Base-by-base conservation (phyloP, 2,329 filamentous ascomycete genomes). In the Aspergillus oerlinghausenensis region DNA sequence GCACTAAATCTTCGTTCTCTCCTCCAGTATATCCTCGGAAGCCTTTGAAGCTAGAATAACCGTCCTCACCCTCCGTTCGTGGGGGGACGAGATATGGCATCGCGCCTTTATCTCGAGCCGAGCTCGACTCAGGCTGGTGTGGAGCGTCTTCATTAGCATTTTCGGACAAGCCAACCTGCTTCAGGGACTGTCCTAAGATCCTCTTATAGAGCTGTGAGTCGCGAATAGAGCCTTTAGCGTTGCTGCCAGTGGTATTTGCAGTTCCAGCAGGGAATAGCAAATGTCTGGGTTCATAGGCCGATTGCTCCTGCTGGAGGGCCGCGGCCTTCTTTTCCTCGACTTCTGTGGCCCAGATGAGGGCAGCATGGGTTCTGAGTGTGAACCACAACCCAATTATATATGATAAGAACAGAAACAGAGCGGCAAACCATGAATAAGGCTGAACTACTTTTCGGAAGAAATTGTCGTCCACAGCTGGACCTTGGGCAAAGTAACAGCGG, bases 311-410 rank as follows among this genome's bases (percentile, higher is more conserved):
- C 23, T 63, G 60, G 51, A 63, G 55, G 59, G 69, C 60, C 35
- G 60, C 55, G 5, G 84, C 79, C 66, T 85, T 87, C 75, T 91
- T 92, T 74, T 92, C 89, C 42, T 92, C 89, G 2, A 82, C 71
- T 60, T 97, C 92, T 8, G 84, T 88, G 67, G 92, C 94, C 94
- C 94, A 99, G 63, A 99, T 99, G 49, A 97, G 89, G 4, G 95
- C 92, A 3, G 94, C 94, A 70, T 99, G 94, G 0, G 94, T 99
- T 61, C 94, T 84, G 21, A 99, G 82, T 0, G 94, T 99, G 74
- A 99, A 99, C 82, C 94, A 90, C 14, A 99, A 80, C 25, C 94
- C 94, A 58, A 97, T 94, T 38, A 94, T 80, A 70, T 99, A 99
- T 1, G 92, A 95, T 28, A 96, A 78, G 76, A 99, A 97, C 14